Evolutionary conservation across 108 stramenopile species (phyloP), one percentile per base, ranked within the genome.

Genomic region (Schizochytrium sp.): DNA sequence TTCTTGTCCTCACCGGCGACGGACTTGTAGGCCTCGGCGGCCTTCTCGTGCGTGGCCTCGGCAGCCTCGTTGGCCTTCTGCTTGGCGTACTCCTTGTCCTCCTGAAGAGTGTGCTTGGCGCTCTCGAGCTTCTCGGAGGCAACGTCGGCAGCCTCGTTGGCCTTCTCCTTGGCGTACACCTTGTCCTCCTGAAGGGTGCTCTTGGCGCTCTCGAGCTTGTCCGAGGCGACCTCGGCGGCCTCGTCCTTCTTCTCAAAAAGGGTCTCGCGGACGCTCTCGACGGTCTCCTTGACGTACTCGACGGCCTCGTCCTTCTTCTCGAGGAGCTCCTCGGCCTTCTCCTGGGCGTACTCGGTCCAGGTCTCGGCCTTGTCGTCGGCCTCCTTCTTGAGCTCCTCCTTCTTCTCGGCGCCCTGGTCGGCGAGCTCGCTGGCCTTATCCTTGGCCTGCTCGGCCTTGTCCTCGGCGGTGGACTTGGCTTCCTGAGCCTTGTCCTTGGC

Each of bases 281-380:
- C 63, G 63, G 63, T 69, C 63, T 69, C 63, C 63, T 69, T 69
- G 63, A 69, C 63, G 41, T 69, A 69, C 63, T 69, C 63, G 63
- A 69, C 25, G 63, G 63, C 63, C 63, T 69, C 63, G 4, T 69
- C 63, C 63, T 69, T 69, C 63, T 69, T 69, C 63, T 69, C 63
- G 41, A 69, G 63, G 3, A 69, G 63, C 63, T 69, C 63, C 10
- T 69, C 63, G 10, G 63, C 63, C 63, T 69, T 69, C 4, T 69
- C 63, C 63, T 69, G 63, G 63, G 63, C 63, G 41, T 41, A 69
- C 63, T 69, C 63, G 18, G 63, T 4, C 63, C 63, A 69, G 63
- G 63, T 69, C 63, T 69, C 63, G 41, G 63, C 63, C 63, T 69
- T 69, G 34, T 2, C 41, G 63, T 69, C 63, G 63, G 63, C 63